Conservation (phyloP, 768 basidiomycete species). For the Boletales sp. region DNA sequence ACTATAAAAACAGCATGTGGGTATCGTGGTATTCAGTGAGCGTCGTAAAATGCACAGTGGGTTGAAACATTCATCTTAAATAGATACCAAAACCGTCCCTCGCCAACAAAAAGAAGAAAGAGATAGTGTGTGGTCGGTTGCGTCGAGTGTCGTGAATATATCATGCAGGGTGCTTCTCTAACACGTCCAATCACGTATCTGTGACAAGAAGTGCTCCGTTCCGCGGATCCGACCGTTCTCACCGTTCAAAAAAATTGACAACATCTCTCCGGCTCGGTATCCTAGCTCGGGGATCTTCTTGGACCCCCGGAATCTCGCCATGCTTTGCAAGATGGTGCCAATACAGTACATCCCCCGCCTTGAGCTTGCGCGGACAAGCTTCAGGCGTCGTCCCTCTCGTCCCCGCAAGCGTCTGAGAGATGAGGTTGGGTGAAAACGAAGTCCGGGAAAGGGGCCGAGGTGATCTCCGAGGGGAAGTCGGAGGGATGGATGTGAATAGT, state of each 20-base stretch:
- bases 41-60: conserved; percentile 27
- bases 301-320: conserved; percentile 70
- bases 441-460: conserved; percentile 15
- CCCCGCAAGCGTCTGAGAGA: conserved; percentile 10
- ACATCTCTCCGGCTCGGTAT: conserved; percentile 8
- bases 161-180: conserved; percentile 16
- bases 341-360: conserved; percentile 60
- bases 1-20: conserved; percentile 31
- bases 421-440: conserved; percentile 7
- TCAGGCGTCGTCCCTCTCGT: conserved; percentile 15
- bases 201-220: conserved; percentile 5
- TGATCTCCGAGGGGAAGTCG: conserved; percentile 24
- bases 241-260: conserved; percentile 24
- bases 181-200: conserved; percentile 8
- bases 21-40: conserved; percentile 33
- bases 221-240: conserved; percentile 17
- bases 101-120: conserved; percentile 11
- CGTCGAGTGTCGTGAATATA: conserved; percentile 26
- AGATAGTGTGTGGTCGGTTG: conserved; percentile 12
- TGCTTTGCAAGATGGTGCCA: conserved; percentile 74
- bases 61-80: conserved; percentile 25
- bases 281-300: conserved; percentile 56
- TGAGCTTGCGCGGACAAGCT: conserved; percentile 38
- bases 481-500: conserved; percentile 11
- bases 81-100: conserved; percentile 28